Conservation (phyloP, 352 stramenopile genomes). For the Hyaloperonospora brassicae region DNA sequence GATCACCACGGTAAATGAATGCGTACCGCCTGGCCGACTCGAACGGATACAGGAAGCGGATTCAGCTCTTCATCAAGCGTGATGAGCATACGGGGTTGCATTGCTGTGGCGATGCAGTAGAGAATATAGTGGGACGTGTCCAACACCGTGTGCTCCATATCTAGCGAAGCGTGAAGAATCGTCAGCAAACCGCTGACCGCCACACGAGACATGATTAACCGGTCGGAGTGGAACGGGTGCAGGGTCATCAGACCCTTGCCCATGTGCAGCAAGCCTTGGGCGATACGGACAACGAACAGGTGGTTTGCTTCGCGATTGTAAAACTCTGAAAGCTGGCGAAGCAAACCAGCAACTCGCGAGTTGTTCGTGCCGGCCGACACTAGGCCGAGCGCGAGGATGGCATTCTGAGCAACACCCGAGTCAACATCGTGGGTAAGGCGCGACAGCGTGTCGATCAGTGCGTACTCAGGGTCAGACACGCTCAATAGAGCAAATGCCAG, state of each 20-base stretch:
- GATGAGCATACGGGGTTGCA: constrained; percentile 98
- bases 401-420: constrained; percentile 93
- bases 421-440: constrained; percentile 98
- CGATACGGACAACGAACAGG: constrained; percentile 97
- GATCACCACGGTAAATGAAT: not conserved
- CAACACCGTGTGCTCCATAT: constrained; percentile 97
- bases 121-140: constrained; percentile 98
- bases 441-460: constrained; percentile 93
- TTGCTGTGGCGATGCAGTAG: constrained; percentile 96
- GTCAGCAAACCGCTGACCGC: constrained; percentile 93
- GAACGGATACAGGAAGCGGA: constrained; percentile 94
- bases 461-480: constrained; percentile 97
- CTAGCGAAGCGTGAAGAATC: constrained; percentile 93
- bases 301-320: constrained; percentile 96
- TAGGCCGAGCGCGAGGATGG: constrained; percentile 95
- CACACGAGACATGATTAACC: constrained; percentile 81
- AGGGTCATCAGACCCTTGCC: constrained; percentile 98
- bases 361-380: constrained; percentile 99
- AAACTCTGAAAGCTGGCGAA: constrained; percentile 96
- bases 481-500: constrained; percentile 94
- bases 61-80: constrained; percentile 96
- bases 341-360: constrained; percentile 94
- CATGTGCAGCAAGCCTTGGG: constrained; percentile 98
- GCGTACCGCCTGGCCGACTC: constrained; percentile 95
- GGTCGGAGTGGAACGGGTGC: constrained; percentile 97